Evolutionary conservation across 768 basidiomycete species (phyloP).

Genomic region (Boletus rubroflammeus): DNA sequence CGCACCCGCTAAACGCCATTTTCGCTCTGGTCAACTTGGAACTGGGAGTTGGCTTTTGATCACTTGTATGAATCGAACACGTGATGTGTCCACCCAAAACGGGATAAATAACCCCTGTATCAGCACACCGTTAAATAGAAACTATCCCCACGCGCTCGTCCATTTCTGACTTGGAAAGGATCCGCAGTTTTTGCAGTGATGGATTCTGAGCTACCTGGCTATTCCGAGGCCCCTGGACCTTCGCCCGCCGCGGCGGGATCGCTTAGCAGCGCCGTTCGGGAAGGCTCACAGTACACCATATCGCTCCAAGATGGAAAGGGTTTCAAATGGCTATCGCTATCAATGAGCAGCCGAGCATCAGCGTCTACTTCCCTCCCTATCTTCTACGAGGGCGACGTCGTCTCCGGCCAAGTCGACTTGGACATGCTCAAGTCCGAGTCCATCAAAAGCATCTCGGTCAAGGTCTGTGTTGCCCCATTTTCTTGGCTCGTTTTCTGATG

Average conservation of each 20-base stretch:
- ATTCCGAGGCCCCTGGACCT: constrained; percentile 7
- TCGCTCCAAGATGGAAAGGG: constrained; percentile 41
- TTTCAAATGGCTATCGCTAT: constrained; percentile 46
- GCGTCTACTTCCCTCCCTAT: constrained; percentile 39
- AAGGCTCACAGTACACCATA: constrained; percentile 34
- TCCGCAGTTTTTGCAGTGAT: neutral
- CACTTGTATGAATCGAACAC: neutral
- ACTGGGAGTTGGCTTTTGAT: neutral
- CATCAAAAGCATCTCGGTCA: constrained; percentile 45
- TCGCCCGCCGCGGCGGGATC: neutral
- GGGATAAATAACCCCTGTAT: constrained; percentile 15
- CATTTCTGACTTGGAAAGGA: neutral
- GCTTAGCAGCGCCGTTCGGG: neutral
- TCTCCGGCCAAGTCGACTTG: constrained; percentile 50
- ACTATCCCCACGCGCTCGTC: neutral
- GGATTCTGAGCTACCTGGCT: constrained; percentile 17
- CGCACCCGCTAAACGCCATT: constrained; percentile 25
- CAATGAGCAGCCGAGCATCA: constrained; percentile 41
- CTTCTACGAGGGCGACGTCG: constrained; percentile 45
- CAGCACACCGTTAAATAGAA: neutral
- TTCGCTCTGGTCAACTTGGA: neutral
- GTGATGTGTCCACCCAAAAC: constrained; percentile 3
- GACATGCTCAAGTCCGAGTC: constrained; percentile 48
- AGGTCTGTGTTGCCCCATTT: constrained; percentile 33
- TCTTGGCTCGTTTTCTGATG: neutral